These are phyloP conservation scores for Sungouiella blattae DNA, from an alignment of 805 yeast genomes.

Conservation along the genomic window DNA sequence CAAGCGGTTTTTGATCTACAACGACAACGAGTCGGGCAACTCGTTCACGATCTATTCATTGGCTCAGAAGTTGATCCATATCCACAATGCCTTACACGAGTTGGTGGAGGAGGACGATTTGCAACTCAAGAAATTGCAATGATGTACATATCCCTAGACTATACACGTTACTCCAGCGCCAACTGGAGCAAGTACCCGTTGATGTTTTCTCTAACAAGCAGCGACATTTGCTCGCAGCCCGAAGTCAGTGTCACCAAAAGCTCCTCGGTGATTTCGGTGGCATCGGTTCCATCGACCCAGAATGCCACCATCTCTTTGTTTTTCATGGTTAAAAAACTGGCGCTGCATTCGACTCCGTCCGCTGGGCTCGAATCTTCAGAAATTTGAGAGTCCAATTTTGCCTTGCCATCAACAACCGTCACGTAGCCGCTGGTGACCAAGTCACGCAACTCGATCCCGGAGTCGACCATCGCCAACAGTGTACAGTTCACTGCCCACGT, in stretches of 20 bases:
- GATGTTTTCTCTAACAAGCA: constrained; percentile 40
- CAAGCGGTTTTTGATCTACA: constrained; percentile 33
- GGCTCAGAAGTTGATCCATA: constrained; percentile 31
- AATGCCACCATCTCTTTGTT: constrained; percentile 58
- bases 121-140: constrained; percentile 14
- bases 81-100: constrained; percentile 34
- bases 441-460: constrained; percentile 78
- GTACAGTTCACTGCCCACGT: constrained; percentile 60
- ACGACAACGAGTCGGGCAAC: constrained; percentile 14
- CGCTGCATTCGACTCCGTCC: constrained; percentile 22
- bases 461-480: constrained; percentile 75
- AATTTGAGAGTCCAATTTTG: constrained; percentile 12
- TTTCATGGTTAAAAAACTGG: constrained; percentile 53
- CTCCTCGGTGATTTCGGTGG: constrained; percentile 20
- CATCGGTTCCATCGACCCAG: constrained; percentile 41
- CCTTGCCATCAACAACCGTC: constrained; percentile 10
- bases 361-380: constrained; percentile 1
- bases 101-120: constrained; percentile 24
- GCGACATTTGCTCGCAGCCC: constrained; percentile 44
- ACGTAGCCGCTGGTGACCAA: constrained; percentile 65
- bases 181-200: constrained; percentile 38
- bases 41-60: constrained; percentile 27
- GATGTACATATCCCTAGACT: constrained; percentile 1
- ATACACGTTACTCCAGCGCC: constrained; percentile 3
- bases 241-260: constrained; percentile 28